Evolutionary conservation across 2,329 filamentous ascomycete genomes (phyloP), one percentile per base, ranked within the genome.

Genomic region (Fusarium staphyleae): DNA sequence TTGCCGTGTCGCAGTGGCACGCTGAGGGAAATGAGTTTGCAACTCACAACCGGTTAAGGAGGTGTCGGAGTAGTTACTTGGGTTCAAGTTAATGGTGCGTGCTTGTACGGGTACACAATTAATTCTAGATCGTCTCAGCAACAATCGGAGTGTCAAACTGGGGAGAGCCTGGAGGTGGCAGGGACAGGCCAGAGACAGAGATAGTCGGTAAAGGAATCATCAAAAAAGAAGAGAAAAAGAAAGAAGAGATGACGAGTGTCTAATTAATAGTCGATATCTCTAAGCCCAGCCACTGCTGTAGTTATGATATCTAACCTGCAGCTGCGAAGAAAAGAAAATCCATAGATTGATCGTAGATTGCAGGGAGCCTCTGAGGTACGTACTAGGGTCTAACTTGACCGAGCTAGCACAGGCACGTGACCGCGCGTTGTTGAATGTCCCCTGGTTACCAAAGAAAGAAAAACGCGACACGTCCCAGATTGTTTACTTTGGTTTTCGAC

Each of bases 401-500:
- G 44, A 26, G 39, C 9, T n/a, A 45, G 33, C 22, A 14, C 5
- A 3, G 7, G 10, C 65, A 67, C 65, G 65, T 67, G 65, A 67
- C 32, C 13, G 22, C 65, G 65, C 51, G 56, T 53, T 24, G 48
- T 42, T 44, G 28, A 13, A 47, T 19, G 49, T n/a, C n/a, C 22
- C 22, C 22, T 2, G 48, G 53, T 46, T 18, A 53, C 36, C 47
- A 24, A 15, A 3, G 3, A 28, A 24, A 12, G 11, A 32, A 55
- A 35, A 46, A 57, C 65, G 65, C 65, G 65, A 55, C 61, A 60
- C 65, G 63, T 34, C 6, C 19, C n/a, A 29, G 40, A 33, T 64
- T 67, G 65, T 67, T 67, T 67, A 67, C 65, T 67, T 66, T 51
- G 14, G 6, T 37, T 34, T 48, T 34, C 18, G 42, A 39, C 54